Conservation (phyloP, 1,139 yeast genomes). For the Entelexis sorbosivorans region DNA sequence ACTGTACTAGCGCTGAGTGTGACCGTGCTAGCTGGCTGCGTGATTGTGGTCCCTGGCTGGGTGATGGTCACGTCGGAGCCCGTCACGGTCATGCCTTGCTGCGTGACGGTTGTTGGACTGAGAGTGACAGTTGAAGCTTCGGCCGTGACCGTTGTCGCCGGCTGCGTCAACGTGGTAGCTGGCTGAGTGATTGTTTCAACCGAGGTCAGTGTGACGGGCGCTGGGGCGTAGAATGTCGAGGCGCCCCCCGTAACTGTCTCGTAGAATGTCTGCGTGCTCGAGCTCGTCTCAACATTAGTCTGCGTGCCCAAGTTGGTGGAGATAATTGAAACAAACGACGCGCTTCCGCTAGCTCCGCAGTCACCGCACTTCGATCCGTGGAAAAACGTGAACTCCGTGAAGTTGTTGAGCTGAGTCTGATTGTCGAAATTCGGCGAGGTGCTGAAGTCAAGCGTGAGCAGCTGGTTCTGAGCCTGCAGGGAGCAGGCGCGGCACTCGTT, state of each 20-base stretch:
- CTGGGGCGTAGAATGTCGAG: conserved; percentile 12
- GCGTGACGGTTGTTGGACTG: conserved; percentile 8
- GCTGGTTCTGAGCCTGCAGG: conserved; percentile 14
- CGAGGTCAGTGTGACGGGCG: background rate
- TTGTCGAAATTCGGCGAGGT: conserved; percentile 17
- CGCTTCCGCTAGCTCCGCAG: background rate
- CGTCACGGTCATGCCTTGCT: background rate
- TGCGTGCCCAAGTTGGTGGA: conserved; percentile 12
- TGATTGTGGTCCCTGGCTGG: conserved; percentile 5
- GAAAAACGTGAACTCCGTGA: conserved; percentile 21
- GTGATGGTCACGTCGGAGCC: conserved; percentile 6
- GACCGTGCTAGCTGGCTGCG: conserved; percentile 5
- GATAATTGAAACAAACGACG: conserved; percentile 6
- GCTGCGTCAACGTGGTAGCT: background rate
- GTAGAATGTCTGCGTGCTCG: conserved; percentile 8
- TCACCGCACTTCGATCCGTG: conserved; percentile 14
- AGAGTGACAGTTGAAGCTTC: conserved; percentile 1
- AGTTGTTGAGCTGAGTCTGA: conserved; percentile 18
- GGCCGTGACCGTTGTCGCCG: conserved; percentile 10
- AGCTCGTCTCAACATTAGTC: conserved; percentile 6
- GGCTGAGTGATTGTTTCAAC: background rate
- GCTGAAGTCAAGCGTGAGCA: conserved; percentile 17
- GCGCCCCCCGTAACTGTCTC: conserved; percentile 13
- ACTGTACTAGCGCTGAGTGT: conserved; percentile 5
- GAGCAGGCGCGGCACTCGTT: conserved; percentile 22